A percentile compares a stretch with the other conserved stretches of the same genome.
These are phyloP conservation scores for Aphanomyces astaci DNA, from an alignment of 352 stramenopile genomes.

Conservation along the genomic window DNA sequence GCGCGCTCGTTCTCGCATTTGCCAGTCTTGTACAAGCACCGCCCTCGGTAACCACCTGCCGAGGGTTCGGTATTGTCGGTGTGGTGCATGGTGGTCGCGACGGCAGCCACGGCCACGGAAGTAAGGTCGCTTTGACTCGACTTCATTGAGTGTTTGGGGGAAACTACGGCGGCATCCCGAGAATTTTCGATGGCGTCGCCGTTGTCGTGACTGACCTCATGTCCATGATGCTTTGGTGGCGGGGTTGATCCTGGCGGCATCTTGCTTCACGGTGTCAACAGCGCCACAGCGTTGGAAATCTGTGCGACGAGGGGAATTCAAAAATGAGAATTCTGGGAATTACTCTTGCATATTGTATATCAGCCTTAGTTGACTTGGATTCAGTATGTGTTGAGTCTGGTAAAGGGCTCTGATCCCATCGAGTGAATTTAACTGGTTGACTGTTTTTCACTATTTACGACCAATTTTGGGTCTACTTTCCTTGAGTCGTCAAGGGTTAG, in stretches of 20 bases:
- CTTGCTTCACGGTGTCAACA: neutral
- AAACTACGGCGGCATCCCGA: neutral
- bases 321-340: slow-evolving; percentile 16
- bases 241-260: neutral
- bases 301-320: neutral
- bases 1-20: slow-evolving; percentile 80
- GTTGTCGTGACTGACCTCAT: neutral
- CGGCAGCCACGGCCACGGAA: neutral
- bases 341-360: slow-evolving; percentile 4
- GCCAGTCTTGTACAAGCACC: slow-evolving; percentile 81
- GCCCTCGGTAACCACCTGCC: slow-evolving; percentile 42
- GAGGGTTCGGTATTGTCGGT: no score
- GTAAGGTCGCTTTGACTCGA: neutral
- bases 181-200: neutral
- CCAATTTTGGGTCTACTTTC: no score
- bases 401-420: slow-evolving; percentile 1
- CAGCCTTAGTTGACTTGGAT: neutral
- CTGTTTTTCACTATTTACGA: no score
- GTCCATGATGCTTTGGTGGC: no score
- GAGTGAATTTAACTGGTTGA: neutral
- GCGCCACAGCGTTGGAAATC: neutral
- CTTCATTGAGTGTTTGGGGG: neutral
- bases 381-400: neutral
- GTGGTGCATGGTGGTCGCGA: no score
- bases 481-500: no score